Evolutionary conservation across 108 stramenopile species (phyloP), one percentile per base, ranked within the genome.

Genomic region (Stephanodiscus triporus): DNA sequence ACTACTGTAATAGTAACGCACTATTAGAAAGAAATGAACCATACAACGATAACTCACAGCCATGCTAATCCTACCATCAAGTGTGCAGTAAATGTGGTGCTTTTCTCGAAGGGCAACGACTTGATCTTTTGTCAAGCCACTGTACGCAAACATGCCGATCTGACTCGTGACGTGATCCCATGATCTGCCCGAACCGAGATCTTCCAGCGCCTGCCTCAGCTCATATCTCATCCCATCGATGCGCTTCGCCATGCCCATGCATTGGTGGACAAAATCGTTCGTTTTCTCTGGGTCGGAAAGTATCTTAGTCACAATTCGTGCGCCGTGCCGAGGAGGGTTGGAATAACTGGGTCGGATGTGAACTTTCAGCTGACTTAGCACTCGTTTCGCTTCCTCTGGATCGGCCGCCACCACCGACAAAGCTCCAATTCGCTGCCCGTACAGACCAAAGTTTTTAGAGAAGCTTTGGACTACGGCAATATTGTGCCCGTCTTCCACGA

Each of bases 371-470:
- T 99, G 98, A 43, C 95, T 97, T 30, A 79, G 73, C 11, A 99
- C 96, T 50, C 96, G 85, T 65, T 87, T 90, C 56, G 95, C 96
- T 87, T 99, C 98, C 4, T 98, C 98, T 22, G 72, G 73, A 66
- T 86, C 71, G 30, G 71, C 76, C 24, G 92, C 94, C 40, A 99
- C 98, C 3, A 97, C 89, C 9, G 93, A 95, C 40, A 99, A 84
- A 9, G 97, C 86, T 20, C 99, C 99, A 20, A 98, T 85, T 55
- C 99, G 84, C 73, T 99, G 93, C 58, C 99, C 99, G 80, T 99
- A 99, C 34, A 99, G 88, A 19, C 99, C 99, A 76, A 99, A 99
- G 88, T 99, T 99, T 84, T 99, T 99, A 38, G 97, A 95, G 69
- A 96, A 99, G 73, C 91, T 92, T 86, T 99, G 99, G 13, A 94